Base-by-base conservation (phyloP, 257 asterid species). In the Leonotis leonurus region DNA sequence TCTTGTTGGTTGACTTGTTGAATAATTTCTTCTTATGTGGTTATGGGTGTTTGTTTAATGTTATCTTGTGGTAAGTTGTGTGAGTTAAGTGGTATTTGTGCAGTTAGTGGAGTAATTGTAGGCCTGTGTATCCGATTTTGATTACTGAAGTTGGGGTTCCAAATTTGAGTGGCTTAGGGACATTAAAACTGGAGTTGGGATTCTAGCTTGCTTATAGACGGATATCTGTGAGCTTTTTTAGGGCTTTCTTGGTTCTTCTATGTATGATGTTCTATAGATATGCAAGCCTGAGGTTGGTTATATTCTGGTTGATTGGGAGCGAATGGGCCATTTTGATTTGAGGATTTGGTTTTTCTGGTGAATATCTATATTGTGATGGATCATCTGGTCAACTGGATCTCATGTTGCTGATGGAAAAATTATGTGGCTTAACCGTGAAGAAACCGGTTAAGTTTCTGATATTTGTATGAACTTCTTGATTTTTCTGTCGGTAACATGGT, bases 261-360 rank as follows among this genome's bases (percentile, higher is more conserved):
- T 22, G 40, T 24, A 36, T 21, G 5, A 9, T 64, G 18, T 44
- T 33, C 25, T 8, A 50, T 29, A 3, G 35, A 14, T n/a, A 29
- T 22, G 59, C 37, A 11, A 27, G 50, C 16, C 22, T 39, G 41
- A 32, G 35, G 50, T 32, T 22, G 57, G 20, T 24, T 33, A 46
- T 13, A 4, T 18, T 69, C 17, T 52, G 50, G 58, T 36, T 30
- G 46, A 36, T 8, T 5, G n/a, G 39, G 50, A 25, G 48, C n/a
- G n/a, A n/a, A n/a, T n/a, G n/a, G n/a, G n/a, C n/a, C n/a, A n/a
- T n/a, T n/a, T n/a, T n/a, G n/a, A n/a, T n/a, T n/a, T 37, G 53
- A 66, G 11, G 29, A 49, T 45, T 25, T 65, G 67, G 26, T 16
- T 62, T 62, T 21, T n/a, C 9, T 56, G n/a, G 36, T 58, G 65